Percentiles rank a stretch among this genome's conserved stretches.
Evolutionary conservation across 2,329 filamentous ascomycete genomes (phyloP).

Genomic region (Dactylellina sp.): DNA sequence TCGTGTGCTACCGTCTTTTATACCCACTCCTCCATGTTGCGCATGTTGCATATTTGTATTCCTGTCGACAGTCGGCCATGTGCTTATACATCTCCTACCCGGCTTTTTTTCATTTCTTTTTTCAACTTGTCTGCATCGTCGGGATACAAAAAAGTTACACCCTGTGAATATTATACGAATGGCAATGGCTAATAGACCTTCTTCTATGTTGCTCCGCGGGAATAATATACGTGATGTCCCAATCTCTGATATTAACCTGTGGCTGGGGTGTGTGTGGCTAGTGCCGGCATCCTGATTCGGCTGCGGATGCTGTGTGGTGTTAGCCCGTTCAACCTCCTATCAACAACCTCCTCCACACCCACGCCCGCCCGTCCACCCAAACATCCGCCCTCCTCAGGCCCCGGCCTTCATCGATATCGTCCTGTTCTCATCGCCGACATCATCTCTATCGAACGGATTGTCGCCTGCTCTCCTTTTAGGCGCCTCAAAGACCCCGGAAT

Average conservation of each 20-base stretch:
- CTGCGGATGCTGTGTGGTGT: slow-evolving; percentile 20
- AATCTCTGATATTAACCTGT: slow-evolving; percentile 11
- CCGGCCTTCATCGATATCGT: slow-evolving; percentile 36
- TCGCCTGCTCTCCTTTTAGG: slow-evolving; percentile 18
- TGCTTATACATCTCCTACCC: too few relatives aligned
- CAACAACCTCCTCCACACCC: slow-evolving; percentile 57
- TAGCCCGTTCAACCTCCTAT: slow-evolving; percentile 54
- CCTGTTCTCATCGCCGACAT: slow-evolving; percentile 25
- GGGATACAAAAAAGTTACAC: slow-evolving; percentile 21
- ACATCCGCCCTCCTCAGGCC: slow-evolving; percentile 20
- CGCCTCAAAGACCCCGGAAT: slow-evolving; percentile 17
- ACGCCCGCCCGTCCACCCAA: slow-evolving; percentile 34
- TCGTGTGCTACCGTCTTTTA: background rate
- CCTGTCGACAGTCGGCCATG: too few relatives aligned
- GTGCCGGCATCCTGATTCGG: slow-evolving; percentile 53
- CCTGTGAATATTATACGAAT: background rate
- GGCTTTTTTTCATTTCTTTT: slow-evolving; percentile 1
- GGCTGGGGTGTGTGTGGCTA: slow-evolving; percentile 48
- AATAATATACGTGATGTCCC: background rate
- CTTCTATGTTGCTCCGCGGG: too few relatives aligned
- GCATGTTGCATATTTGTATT: too few relatives aligned
- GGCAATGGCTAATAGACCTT: too few relatives aligned
- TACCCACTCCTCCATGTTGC: background rate
- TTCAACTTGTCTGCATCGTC: background rate
- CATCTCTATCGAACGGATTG: slow-evolving; percentile 20